Evolutionary conservation across 805 yeast genomes (phyloP), one percentile per base, ranked within the genome.

Genomic region (Teunomyces gatunensis): DNA sequence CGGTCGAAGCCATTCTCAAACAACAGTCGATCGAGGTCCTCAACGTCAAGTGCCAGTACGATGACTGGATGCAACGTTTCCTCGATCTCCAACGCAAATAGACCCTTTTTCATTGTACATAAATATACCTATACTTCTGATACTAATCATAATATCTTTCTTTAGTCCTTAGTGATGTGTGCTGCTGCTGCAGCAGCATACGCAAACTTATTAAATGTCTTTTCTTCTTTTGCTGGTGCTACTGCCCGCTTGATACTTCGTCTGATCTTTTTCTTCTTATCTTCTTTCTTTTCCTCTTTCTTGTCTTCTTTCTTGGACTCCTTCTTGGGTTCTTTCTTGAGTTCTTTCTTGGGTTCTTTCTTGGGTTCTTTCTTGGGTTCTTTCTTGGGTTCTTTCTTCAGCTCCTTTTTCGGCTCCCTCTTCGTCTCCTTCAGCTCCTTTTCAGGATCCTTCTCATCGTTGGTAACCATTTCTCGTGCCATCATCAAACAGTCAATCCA

Each of bases 401-500:
- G 13, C 10, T 20, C 41, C 39, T 44, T 18, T 9, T 20, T 29
- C 3, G n/a, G 6, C 7, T 12, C 30, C 25, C 9, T 39, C 29
- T 20, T 29, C 3, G n/a, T 3, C 7, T 12, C 30, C 25, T 12
- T 39, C 29, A 30, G 18, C 10, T 20, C 41, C 39, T 44, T 18
- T n/a, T 27, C 23, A 4, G n/a, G 6, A n/a, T 12, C 30, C 28
- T 13, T 40, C 35, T 36, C 29, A 3, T 13, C 43, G 42, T 41
- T 42, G 20, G 52, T 43, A 9, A 47, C 66, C 56, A 83, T 57
- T 42, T 83, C 81, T 54, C 85, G 83, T 2, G 89, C 87, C 53
- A 78, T 78, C 53, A 86, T 67, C 48, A 86, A 71, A 44, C 89
- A 78, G 42, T 84, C 86, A 11, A 86, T 83, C 92, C 92, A 86